Percentiles rank a stretch among this genome's conserved stretches.
These are phyloP conservation scores for Jacaranda copaia DNA, from an alignment of 257 asterid species.

Conservation along the genomic window DNA sequence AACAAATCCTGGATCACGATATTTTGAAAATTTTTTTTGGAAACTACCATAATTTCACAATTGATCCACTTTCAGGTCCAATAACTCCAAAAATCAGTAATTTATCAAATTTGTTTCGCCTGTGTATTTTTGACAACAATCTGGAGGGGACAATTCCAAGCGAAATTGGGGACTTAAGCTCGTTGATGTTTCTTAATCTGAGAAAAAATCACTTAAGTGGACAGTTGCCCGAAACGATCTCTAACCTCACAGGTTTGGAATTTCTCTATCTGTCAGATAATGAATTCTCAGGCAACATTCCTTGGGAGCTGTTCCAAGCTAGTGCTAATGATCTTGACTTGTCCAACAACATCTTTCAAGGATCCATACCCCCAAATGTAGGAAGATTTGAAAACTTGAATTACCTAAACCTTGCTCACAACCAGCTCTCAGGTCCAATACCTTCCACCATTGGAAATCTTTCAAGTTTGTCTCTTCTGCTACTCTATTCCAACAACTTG, in stretches of 20 bases:
- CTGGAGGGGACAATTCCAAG: conserved; percentile 49
- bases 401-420: conserved; percentile 10
- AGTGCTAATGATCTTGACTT: conserved; percentile 8
- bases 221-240: conserved; percentile 46
- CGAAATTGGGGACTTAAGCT: conserved; percentile 47
- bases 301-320: conserved; percentile 45
- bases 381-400: background rate
- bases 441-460: conserved; percentile 14
- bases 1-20: no score
- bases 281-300: conserved; percentile 46
- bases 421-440: conserved; percentile 10
- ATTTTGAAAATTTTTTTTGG: no score
- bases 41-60: no score
- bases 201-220: conserved; percentile 49
- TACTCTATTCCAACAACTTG: background rate
- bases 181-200: conserved; percentile 36
- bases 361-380: conserved; percentile 16
- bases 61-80: conserved; percentile 52
- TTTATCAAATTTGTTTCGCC: conserved; percentile 20
- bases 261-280: conserved; percentile 42
- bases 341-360: conserved; percentile 26
- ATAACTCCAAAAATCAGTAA: conserved; percentile 47
- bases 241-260: conserved; percentile 41
- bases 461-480: background rate
- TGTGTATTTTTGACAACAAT: conserved; percentile 44